A percentile compares a stretch with the other conserved stretches of the same genome.
phyloP scores from a whole-genome alignment of 2,329 filamentous ascomycete species.

The Bipolaris oryzae region DNA sequence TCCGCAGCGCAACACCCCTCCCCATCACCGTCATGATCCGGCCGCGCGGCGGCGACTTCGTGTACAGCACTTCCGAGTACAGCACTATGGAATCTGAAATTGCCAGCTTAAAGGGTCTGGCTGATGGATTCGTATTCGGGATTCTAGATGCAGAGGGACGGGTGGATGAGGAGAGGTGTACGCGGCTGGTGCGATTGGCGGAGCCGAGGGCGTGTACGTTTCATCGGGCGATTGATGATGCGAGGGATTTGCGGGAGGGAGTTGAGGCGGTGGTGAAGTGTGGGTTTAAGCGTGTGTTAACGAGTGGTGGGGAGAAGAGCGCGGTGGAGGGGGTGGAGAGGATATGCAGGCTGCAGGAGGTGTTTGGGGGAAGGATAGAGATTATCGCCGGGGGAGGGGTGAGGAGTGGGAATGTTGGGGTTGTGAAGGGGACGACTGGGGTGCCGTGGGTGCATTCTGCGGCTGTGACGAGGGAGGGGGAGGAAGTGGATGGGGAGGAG shows the following conservation, averaged over 20 bases:
- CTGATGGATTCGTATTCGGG: constrained; percentile 61
- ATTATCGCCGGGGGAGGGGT: constrained; percentile 61
- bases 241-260: constrained; percentile 37
- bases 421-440: constrained; percentile 37
- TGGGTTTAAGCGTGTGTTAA: constrained; percentile 57
- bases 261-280: constrained; percentile 49
- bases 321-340: constrained; percentile 45
- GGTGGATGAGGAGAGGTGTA: constrained; percentile 53
- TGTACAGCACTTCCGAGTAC: constrained; percentile 52
- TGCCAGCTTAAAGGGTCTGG: constrained; percentile 42
- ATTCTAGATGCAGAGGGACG: constrained; percentile 44
- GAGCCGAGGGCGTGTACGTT: constrained; percentile 58
- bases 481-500: constrained; percentile 40
- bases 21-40: constrained; percentile 62
- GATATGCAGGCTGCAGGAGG: constrained; percentile 41
- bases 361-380: constrained; percentile 42
- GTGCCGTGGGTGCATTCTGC: constrained; percentile 54
- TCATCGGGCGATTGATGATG: constrained; percentile 60
- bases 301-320: constrained; percentile 52
- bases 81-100: constrained; percentile 53
- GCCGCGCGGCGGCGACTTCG: constrained; percentile 55
- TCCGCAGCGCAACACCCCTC: constrained; percentile 37
- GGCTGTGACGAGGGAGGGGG: constrained; percentile 46
- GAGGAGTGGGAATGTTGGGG: constrained; percentile 51
- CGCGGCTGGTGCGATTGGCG: constrained; percentile 52